A percentile compares a stretch with the other conserved stretches of the same genome.
Evolutionary conservation across 2,329 filamentous ascomycete species (phyloP).

Genomic region (Xylariaceae sp.): DNA sequence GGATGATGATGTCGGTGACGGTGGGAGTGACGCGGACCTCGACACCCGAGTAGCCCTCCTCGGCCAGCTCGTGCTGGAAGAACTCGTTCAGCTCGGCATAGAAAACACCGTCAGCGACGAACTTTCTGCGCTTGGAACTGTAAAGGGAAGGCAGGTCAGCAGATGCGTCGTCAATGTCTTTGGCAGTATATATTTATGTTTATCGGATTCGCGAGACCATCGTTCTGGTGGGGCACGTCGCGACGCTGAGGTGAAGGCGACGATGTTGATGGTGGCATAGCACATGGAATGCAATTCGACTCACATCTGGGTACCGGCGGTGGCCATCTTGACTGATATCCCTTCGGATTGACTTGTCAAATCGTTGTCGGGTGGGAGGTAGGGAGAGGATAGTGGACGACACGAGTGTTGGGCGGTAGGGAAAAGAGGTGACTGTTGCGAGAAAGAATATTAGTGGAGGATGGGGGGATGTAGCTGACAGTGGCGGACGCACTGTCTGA

Average conservation of each 20-base stretch:
- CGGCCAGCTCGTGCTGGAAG: slow-evolving; percentile 99
- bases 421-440: slow-evolving; percentile 10
- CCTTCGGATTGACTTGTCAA: slow-evolving; percentile 34
- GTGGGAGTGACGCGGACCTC: slow-evolving; percentile 99
- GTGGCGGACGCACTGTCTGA: slow-evolving; percentile 24
- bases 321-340: slow-evolving; percentile 51
- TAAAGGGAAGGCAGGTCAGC: slow-evolving; percentile 23
- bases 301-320: slow-evolving; percentile 59
- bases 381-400: slow-evolving; percentile 20
- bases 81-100: slow-evolving; percentile 99
- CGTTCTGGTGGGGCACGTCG: slow-evolving; percentile 7
- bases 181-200: too few relatives aligned
- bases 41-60: slow-evolving; percentile 99
- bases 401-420: slow-evolving; percentile 19
- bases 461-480: slow-evolving; percentile 23
- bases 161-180: background rate
- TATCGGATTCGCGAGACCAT: background rate
- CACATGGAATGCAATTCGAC: slow-evolving; percentile 25
- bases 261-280: too few relatives aligned
- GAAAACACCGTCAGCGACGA: slow-evolving; percentile 98
- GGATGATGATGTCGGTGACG: slow-evolving; percentile 99
- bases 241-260: slow-evolving; percentile 3
- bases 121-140: slow-evolving; percentile 91
- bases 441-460: slow-evolving; percentile 20
- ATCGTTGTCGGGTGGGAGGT: slow-evolving; percentile 28